phyloP scores from a whole-genome alignment of 2,329 filamentous ascomycete species.

The Rhynchosporium agropyri region DNA sequence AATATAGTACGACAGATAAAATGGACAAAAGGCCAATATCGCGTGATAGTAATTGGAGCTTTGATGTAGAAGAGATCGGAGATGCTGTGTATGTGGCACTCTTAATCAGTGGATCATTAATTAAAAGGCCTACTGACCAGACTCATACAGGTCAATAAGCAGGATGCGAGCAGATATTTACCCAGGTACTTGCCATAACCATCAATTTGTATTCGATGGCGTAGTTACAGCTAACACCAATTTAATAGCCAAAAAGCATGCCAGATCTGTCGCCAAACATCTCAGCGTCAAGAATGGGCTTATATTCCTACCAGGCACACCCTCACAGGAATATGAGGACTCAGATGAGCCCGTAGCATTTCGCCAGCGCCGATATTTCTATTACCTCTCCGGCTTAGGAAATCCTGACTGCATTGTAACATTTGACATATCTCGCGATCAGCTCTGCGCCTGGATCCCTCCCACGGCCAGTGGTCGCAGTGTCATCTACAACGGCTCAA shows the following conservation, averaged over 20 bases:
- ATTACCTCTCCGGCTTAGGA: slow-evolving; percentile 58
- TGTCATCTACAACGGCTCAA: slow-evolving; percentile 65
- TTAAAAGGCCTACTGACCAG: background rate
- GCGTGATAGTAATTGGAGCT: slow-evolving; percentile 22
- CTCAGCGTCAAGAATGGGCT: slow-evolving; percentile 50
- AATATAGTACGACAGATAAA: background rate
- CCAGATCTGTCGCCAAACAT: slow-evolving; percentile 48
- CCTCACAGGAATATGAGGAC: slow-evolving; percentile 55
- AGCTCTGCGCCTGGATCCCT: slow-evolving; percentile 23
- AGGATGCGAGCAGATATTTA: slow-evolving; percentile 16
- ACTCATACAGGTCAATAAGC: slow-evolving; percentile 12
- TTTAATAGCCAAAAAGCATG: slow-evolving; percentile 52
- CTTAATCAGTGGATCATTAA: background rate
- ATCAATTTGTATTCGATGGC: background rate
- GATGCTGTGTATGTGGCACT: slow-evolving; percentile 16
- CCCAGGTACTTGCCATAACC: slow-evolving; percentile 4
- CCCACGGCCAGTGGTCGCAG: slow-evolving; percentile 46
- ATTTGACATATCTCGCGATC: slow-evolving; percentile 61
- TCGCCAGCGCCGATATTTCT: slow-evolving; percentile 63
- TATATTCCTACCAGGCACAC: slow-evolving; percentile 58
- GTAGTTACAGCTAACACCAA: background rate
- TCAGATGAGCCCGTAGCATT: slow-evolving; percentile 60
- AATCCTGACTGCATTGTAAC: slow-evolving; percentile 58
- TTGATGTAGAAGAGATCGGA: slow-evolving; percentile 31
- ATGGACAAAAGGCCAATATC: slow-evolving; percentile 21